A percentile compares a stretch with the other conserved stretches of the same genome.
Conservation (phyloP, 352 stramenopile species). For the Phytophthora macrochlamydospora region DNA sequence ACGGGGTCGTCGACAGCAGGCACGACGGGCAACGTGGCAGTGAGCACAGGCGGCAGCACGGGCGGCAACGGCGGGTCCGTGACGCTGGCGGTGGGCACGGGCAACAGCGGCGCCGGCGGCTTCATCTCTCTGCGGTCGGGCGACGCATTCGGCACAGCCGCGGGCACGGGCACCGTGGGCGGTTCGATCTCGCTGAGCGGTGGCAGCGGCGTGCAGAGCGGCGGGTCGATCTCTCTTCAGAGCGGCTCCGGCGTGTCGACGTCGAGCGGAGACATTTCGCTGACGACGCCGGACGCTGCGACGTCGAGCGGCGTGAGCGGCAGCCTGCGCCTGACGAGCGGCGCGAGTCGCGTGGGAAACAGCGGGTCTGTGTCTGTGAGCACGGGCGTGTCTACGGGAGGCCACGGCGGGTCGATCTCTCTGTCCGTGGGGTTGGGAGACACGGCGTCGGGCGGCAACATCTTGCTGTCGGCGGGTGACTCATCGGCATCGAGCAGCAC, state of each 20-base stretch:
- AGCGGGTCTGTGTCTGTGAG: slow-evolving; percentile 20
- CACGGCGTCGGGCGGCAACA: slow-evolving; percentile 27
- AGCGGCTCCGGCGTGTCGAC: slow-evolving; percentile 9
- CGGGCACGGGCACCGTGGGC: slow-evolving; percentile 6
- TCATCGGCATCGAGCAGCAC: not conserved
- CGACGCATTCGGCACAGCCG: slow-evolving; percentile 5
- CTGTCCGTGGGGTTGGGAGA: slow-evolving; percentile 31
- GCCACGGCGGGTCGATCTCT: slow-evolving; percentile 33
- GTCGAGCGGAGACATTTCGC: slow-evolving; percentile 11
- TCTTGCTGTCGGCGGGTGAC: slow-evolving; percentile 22
- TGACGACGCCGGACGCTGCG: slow-evolving; percentile 10
- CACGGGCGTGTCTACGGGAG: slow-evolving; percentile 22
- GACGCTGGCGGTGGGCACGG: slow-evolving; percentile 18
- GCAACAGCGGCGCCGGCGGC: slow-evolving; percentile 19
- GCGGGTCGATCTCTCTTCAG: slow-evolving; percentile 13
- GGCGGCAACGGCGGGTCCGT: slow-evolving; percentile 29
- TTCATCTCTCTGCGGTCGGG: slow-evolving; percentile 21
- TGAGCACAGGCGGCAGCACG: slow-evolving; percentile 22
- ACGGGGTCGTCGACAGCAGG: slow-evolving; percentile 12
- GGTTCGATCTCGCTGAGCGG: not conserved
- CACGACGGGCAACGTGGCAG: slow-evolving; percentile 13
- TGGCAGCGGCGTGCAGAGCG: slow-evolving; percentile 2
- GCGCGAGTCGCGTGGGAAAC: slow-evolving; percentile 1
- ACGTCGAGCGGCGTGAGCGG: slow-evolving; percentile 14
- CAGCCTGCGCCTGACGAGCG: slow-evolving; percentile 16